Base-by-base conservation (phyloP, 441 rosid genomes). In the Pelargonium citronellum region DNA sequence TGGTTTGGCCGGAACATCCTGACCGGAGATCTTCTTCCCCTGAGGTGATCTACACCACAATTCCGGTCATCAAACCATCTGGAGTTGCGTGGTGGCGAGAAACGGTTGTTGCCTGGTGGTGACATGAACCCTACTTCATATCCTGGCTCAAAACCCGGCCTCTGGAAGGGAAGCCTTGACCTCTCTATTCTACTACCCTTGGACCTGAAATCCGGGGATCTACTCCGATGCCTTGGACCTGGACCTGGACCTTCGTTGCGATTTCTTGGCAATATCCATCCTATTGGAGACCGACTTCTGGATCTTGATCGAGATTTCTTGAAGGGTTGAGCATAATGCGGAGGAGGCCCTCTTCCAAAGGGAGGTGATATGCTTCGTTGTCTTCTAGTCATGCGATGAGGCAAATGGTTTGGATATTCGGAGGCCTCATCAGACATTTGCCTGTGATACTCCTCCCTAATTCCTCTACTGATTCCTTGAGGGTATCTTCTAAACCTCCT, bases 231-330 rank as follows among this genome's bases (percentile, higher is more conserved):
- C 53, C 82, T 74, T 16, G 83, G 70, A 47, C 65, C 65, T 63
- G 69, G 71, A 43, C 82, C 72, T n/a, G 83, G 70, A 47, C 65
- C 65, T 66, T 77, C 81, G 68, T 71, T 75, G 43, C 78, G 72
- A 47, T 77, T 84, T 77, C 82, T 77, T 55, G 39, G 74, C 69
- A 62, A 19, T 37, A 67, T 71, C 80, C 84, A 83, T 5, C 67
- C 69, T 66, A 66, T 53, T 11, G 89, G 90, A 0, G 91, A 83
- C 15, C 77, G 84, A 58, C 86, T 79, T 75, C 88, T 79, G 12
- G 87, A 86, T 73, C 87, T 85, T 10, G 87, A 81, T 39, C 71
- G 76, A 37, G 82, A 70, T 62, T 73, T 82, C 75, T 73, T 76
- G 65, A 68, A 77, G 24, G 75, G 71, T 46, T 71, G 69, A 20